A percentile compares a stretch with the other conserved stretches of the same genome.
Evolutionary conservation across 768 basidiomycete genomes (phyloP).

Genomic region (Infundibulicybe gibba): DNA sequence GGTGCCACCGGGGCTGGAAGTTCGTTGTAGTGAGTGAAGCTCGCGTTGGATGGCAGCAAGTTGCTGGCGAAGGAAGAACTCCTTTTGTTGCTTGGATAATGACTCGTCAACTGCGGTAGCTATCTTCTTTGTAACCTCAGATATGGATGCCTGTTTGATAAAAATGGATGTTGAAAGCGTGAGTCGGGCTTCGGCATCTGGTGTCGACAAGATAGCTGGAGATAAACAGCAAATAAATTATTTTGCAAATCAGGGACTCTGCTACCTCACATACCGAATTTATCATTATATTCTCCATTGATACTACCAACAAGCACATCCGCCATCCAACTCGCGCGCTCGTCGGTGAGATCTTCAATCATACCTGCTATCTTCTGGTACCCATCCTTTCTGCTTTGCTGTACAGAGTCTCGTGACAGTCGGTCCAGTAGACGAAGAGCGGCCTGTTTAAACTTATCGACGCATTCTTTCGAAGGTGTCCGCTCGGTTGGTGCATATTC

Average conservation of each 20-base stretch:
- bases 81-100: constrained; percentile 86
- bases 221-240: not conserved
- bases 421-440: constrained; percentile 67
- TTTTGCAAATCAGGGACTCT: too few species aligned
- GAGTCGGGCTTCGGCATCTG: constrained; percentile 59
- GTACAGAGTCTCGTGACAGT: constrained; percentile 45
- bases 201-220: constrained; percentile 58
- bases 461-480: constrained; percentile 47
- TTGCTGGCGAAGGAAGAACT: constrained; percentile 82
- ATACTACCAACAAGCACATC: constrained; percentile 70
- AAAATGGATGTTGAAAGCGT: constrained; percentile 68
- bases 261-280: constrained; percentile 47
- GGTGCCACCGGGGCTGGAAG: constrained; percentile 6
- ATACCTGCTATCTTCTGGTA: constrained; percentile 67
- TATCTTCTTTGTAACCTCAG: constrained; percentile 80
- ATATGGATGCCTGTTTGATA: constrained; percentile 71
- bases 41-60: constrained; percentile 78
- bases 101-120: constrained; percentile 78
- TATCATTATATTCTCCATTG: constrained; percentile 66
- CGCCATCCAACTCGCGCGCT: constrained; percentile 69
- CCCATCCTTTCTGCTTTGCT: constrained; percentile 56
- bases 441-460: constrained; percentile 67
- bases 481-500: constrained; percentile 44
- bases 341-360: constrained; percentile 68
- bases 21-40: constrained; percentile 51